Conservation (phyloP, 768 basidiomycete species). For the Amanita phalloides region DNA sequence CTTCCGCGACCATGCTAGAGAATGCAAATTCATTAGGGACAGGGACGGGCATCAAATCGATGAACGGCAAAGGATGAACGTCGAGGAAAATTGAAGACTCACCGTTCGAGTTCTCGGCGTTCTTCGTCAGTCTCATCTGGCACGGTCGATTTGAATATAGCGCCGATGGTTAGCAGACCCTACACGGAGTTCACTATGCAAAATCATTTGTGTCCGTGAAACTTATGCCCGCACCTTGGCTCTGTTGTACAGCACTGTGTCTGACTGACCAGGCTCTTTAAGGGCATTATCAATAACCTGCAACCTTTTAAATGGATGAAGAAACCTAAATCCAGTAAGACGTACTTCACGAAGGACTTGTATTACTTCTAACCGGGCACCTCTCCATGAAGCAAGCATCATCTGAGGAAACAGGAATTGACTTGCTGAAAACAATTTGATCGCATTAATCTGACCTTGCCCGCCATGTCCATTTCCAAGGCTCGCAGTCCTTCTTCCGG, state of each 20-base stretch:
- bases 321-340: background rate
- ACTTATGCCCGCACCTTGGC: slow-evolving; percentile 53
- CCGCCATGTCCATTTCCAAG: slow-evolving; percentile 87
- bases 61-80: background rate
- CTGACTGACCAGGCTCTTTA: slow-evolving; percentile 66
- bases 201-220: background rate
- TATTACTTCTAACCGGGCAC: slow-evolving; percentile 89
- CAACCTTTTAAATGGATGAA: slow-evolving; percentile 6
- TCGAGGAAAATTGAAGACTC: slow-evolving; percentile 13
- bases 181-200: slow-evolving; percentile 15
- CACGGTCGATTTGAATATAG: slow-evolving; percentile 74
- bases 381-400: slow-evolving; percentile 95
- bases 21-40: background rate
- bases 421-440: background rate
- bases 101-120: slow-evolving; percentile 90
- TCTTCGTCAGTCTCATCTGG: slow-evolving; percentile 93
- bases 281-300: slow-evolving; percentile 79
- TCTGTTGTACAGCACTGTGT: slow-evolving; percentile 62
- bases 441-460: slow-evolving; percentile 42
- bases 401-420: slow-evolving; percentile 34
- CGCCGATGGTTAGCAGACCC: slow-evolving; percentile 84
- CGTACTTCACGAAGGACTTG: slow-evolving; percentile 70
- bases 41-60: slow-evolving; percentile 3
- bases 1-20: slow-evolving; percentile 79
- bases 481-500: slow-evolving; percentile 79